phyloP scores from a whole-genome alignment of 192 early-diverging fungal genomes.

The Phycomyces blakesleeanus region DNA sequence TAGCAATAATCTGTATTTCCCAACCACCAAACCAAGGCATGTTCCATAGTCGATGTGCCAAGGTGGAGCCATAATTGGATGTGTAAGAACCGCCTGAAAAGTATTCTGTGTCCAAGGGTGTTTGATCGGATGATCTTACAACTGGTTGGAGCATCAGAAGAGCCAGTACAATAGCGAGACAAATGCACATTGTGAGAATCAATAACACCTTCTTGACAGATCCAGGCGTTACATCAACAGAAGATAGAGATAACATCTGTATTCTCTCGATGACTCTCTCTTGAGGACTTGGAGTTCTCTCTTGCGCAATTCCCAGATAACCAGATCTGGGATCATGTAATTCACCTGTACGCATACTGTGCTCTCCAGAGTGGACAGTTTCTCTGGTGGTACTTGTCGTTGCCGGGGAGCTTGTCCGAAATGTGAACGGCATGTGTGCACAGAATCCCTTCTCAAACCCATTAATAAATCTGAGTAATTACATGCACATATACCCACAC shows the following conservation, averaged over 20 bases:
- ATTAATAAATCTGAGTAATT: not conserved
- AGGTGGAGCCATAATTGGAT: not conserved
- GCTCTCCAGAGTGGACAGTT: not conserved
- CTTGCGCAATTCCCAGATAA: not conserved
- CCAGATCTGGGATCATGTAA: not conserved
- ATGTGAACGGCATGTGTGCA: constrained; percentile 8
- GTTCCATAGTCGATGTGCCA: not conserved
- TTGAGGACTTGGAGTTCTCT: constrained; percentile 1
- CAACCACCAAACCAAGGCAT: constrained; percentile 25
- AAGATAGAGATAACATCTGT: not conserved
- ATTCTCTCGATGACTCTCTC: not conserved
- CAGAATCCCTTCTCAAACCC: constrained; percentile 1
- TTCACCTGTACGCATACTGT: not conserved
- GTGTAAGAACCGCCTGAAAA: not conserved
- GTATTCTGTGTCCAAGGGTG: not conserved
- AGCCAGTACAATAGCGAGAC: constrained; percentile 9
- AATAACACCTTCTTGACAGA: constrained; percentile 1
- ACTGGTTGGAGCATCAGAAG: constrained; percentile 12
- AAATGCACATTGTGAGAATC: constrained; percentile 6
- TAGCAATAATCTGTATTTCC: constrained; percentile 21
- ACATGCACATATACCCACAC: not conserved
- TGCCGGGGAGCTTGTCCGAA: not conserved
- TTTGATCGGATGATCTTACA: not conserved
- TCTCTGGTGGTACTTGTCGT: not conserved
- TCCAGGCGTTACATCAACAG: not conserved